phyloP scores from a whole-genome alignment of 768 basidiomycete genomes.

The Collybiopsis confluens region DNA sequence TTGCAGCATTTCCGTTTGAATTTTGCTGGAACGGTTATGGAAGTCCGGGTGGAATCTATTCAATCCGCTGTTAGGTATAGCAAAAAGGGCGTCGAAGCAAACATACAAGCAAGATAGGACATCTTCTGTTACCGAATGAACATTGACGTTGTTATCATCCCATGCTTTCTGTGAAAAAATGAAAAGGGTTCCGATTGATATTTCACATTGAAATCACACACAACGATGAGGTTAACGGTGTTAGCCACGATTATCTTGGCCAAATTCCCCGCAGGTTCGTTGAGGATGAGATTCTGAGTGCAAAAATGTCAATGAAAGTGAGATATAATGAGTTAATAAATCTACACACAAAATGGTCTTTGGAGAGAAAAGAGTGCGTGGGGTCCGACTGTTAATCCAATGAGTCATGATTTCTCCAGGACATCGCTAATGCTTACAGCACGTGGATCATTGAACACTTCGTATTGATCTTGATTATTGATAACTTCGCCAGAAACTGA shows the following conservation, averaged over 20 bases:
- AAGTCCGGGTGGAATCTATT: slow-evolving; percentile 82
- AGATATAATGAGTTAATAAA: slow-evolving; percentile 22
- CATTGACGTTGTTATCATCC: slow-evolving; percentile 66
- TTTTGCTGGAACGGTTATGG: slow-evolving; percentile 53
- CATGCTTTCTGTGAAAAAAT: slow-evolving; percentile 51
- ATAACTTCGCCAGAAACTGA: slow-evolving; percentile 74
- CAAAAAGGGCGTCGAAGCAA: background rate
- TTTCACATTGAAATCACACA: too few relatives aligned
- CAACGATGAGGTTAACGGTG: slow-evolving; percentile 59
- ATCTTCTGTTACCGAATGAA: slow-evolving; percentile 54
- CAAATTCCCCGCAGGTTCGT: slow-evolving; percentile 76
- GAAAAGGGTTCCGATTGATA: too few relatives aligned
- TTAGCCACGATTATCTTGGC: slow-evolving; percentile 69
- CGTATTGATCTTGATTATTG: slow-evolving; percentile 76
- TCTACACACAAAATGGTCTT: slow-evolving; percentile 71
- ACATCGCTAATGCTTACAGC: slow-evolving; percentile 43
- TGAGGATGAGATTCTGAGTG: slow-evolving; percentile 77
- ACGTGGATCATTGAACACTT: slow-evolving; percentile 81
- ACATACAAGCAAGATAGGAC: slow-evolving; percentile 63
- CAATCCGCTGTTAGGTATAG: background rate
- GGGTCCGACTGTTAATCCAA: slow-evolving; percentile 60
- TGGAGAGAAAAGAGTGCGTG: slow-evolving; percentile 85
- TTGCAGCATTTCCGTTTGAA: slow-evolving; percentile 76
- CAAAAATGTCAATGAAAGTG: too few relatives aligned
- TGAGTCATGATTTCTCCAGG: background rate